Conservation (phyloP, 305 asterid species). For the Solanum hybrid region DNA sequence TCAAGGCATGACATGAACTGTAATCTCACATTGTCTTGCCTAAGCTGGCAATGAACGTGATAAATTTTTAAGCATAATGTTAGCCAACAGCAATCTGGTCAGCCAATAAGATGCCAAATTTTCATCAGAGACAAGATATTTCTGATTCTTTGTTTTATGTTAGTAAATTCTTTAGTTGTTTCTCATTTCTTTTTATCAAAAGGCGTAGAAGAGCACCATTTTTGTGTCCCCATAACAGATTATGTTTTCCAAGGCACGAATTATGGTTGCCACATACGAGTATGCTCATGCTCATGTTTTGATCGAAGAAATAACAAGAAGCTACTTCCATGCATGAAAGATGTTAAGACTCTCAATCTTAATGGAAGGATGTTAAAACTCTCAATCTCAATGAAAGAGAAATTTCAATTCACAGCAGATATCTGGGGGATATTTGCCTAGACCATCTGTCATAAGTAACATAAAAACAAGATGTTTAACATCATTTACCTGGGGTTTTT, state of each 20-base stretch:
- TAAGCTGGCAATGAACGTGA: neutral
- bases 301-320: neutral
- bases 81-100: neutral
- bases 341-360: neutral
- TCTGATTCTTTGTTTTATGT: neutral
- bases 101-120: neutral
- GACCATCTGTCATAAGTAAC: neutral
- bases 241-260: neutral
- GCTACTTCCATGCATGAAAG: neutral
- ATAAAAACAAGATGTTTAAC: neutral
- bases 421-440: neutral
- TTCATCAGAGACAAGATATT: neutral
- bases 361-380: neutral
- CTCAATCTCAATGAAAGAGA: neutral
- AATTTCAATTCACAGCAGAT: neutral
- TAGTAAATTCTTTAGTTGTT: neutral
- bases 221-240: neutral
- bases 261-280: neutral
- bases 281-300: neutral
- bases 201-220: neutral
- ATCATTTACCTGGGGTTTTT: constrained; percentile 36
- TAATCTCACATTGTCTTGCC: neutral
- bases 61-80: neutral
- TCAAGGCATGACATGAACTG: neutral
- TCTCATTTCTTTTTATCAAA: neutral